These are phyloP conservation scores for Rhodotorula sp. DNA, from an alignment of 1,284 basidiomycete genomes.

Conservation along the genomic window DNA sequence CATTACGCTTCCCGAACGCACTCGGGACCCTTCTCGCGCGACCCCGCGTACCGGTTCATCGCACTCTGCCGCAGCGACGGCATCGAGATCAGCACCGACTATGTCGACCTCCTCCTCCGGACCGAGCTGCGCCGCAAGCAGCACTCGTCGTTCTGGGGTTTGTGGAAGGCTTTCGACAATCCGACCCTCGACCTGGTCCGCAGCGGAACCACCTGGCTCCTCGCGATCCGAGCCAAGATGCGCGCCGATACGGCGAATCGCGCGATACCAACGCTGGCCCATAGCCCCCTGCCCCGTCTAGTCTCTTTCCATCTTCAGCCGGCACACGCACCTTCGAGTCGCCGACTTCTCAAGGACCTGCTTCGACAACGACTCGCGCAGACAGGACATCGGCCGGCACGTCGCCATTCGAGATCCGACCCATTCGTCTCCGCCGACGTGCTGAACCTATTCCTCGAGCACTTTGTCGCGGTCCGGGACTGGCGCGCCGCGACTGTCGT, in stretches of 20 bases:
- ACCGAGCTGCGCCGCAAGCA: slow-evolving; percentile 26
- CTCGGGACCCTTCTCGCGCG: slow-evolving; percentile 7
- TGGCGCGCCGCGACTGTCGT: slow-evolving; percentile 22
- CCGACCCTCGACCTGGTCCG: neutral
- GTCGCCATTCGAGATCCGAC: slow-evolving; percentile 8
- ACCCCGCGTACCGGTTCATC: slow-evolving; percentile 30
- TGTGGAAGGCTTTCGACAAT: slow-evolving; percentile 22
- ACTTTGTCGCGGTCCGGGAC: slow-evolving; percentile 21
- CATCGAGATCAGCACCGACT: slow-evolving; percentile 6
- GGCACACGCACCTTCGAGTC: slow-evolving; percentile 3
- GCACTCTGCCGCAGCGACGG: slow-evolving; percentile 12
- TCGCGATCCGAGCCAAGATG: slow-evolving; percentile 20
- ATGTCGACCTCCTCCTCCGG: slow-evolving; percentile 30
- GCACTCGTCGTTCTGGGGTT: slow-evolving; percentile 35
- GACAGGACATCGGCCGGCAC: slow-evolving; percentile 8
- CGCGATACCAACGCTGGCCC: neutral
- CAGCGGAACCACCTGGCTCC: slow-evolving; percentile 9
- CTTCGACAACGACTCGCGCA: slow-evolving; percentile 6
- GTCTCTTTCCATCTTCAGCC: slow-evolving; percentile 9
- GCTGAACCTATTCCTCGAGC: slow-evolving; percentile 25
- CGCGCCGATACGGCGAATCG: neutral
- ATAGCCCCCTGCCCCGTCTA: slow-evolving; percentile 16
- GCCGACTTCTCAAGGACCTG: slow-evolving; percentile 11
- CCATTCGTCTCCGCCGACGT: slow-evolving; percentile 2
- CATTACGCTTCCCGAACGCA: slow-evolving; percentile 4